Evolutionary conservation across 169 alveolate genomes (phyloP).

Genomic region (Fabrea salina): DNA sequence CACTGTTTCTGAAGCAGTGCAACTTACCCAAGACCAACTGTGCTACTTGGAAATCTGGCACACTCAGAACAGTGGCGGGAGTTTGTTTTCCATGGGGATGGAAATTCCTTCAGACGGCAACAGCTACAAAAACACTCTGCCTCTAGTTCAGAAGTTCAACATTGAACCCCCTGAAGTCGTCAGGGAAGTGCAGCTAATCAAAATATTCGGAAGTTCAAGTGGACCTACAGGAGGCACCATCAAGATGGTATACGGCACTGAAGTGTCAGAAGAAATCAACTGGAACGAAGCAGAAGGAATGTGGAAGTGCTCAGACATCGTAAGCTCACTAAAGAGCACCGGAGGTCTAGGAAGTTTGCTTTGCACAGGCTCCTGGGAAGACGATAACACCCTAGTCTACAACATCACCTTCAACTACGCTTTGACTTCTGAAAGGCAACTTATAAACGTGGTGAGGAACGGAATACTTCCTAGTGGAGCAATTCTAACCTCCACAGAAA

Average conservation of each 20-base stretch:
- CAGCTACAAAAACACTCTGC: background rate
- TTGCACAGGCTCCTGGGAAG: background rate
- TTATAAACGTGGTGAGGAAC: background rate
- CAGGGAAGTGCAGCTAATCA: background rate
- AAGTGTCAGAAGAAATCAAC: background rate
- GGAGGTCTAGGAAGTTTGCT: background rate
- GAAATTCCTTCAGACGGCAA: conserved; percentile 6
- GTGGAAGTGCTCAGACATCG: conserved; percentile 20
- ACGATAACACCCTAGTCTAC: background rate
- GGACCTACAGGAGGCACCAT: background rate
- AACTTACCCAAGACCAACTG: background rate
- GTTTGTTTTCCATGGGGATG: conserved; percentile 21
- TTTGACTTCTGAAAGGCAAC: background rate
- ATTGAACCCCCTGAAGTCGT: background rate
- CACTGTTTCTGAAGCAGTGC: background rate
- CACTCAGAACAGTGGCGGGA: background rate
- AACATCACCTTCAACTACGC: conserved; percentile 14
- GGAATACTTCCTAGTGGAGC: background rate
- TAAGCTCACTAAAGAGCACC: background rate
- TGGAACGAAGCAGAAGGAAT: background rate
- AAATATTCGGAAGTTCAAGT: background rate
- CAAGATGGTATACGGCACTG: background rate
- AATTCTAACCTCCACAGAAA: background rate
- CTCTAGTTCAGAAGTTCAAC: background rate
- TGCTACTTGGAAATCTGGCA: conserved; percentile 5